A percentile compares a stretch with the other conserved stretches of the same genome.
These are phyloP conservation scores for Mycosphaerelloides madeirae DNA, from an alignment of 2,329 filamentous ascomycete genomes.

Conservation along the genomic window DNA sequence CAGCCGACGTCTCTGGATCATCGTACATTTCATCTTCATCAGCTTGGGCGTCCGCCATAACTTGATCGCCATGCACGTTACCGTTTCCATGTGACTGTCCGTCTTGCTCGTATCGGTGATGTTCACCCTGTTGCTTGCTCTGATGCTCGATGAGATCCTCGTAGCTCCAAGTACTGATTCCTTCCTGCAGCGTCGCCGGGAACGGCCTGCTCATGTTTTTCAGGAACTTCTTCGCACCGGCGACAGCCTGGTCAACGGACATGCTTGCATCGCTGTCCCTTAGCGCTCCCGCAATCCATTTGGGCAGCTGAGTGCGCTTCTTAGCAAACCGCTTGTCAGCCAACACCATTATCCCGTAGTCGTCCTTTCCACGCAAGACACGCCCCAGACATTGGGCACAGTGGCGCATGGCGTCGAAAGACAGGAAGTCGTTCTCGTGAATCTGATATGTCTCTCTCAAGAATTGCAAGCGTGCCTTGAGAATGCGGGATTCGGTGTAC, in stretches of 20 bases:
- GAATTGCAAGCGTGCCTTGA: slow-evolving; percentile 93
- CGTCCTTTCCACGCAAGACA: slow-evolving; percentile 91
- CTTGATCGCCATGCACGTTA: slow-evolving; percentile 25
- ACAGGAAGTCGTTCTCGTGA: slow-evolving; percentile 93
- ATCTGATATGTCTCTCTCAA: slow-evolving; percentile 96
- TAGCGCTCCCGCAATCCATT: slow-evolving; percentile 91
- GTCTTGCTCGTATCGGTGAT: slow-evolving; percentile 57
- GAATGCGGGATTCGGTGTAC: slow-evolving; percentile 94
- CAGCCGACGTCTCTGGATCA: slow-evolving; percentile 33
- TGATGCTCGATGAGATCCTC: slow-evolving; percentile 74
- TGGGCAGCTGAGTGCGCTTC: slow-evolving; percentile 83
- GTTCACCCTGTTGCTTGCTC: slow-evolving; percentile 66
- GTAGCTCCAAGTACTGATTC: slow-evolving; percentile 86
- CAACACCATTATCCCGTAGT: slow-evolving; percentile 99
- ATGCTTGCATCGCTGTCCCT: slow-evolving; percentile 82
- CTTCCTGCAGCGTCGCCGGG: slow-evolving; percentile 75
- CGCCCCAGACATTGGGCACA: slow-evolving; percentile 94
- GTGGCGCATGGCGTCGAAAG: slow-evolving; percentile 99
- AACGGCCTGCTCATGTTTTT: slow-evolving; percentile 90
- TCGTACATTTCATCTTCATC: slow-evolving; percentile 32
- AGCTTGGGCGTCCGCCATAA: slow-evolving; percentile 30
- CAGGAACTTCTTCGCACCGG: slow-evolving; percentile 82
- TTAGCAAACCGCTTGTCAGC: slow-evolving; percentile 91
- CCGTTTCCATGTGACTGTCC: slow-evolving; percentile 45
- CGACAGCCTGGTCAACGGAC: slow-evolving; percentile 92